Evolutionary conservation across 2,329 filamentous ascomycete genomes (phyloP), one percentile per base, ranked within the genome.

Genomic region (Colletotrichum trifolii): DNA sequence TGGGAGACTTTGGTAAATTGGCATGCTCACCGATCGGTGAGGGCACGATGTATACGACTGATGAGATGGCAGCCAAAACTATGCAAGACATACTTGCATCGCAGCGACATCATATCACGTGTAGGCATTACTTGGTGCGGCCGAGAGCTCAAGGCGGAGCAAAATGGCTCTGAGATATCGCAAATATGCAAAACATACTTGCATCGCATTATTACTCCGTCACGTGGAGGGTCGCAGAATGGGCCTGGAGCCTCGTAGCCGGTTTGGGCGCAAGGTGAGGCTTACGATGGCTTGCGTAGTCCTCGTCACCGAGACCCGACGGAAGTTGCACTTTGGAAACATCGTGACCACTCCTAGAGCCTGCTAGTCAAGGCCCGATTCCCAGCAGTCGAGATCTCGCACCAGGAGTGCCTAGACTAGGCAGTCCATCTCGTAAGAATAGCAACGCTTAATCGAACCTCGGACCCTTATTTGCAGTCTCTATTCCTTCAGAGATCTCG

Each of bases 161-260:
- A 42, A 38, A 53, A 62, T 46, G 15, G 35, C 46, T 56, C 47
- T 45, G 60, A 64, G 60, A 64, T 67, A 60, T 60, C 46, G 54
- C 50, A 64, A 64, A 55, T 67, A 67, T 67, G 65, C 65, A 67
- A 48, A 54, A 66, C 65, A 66, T 57, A 61, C 52, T 42, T 66
- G 62, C 65, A 66, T 58, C 39, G 65, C 62, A 66, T 54, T 15
- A 12, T 50, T 39, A 39, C 9, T 17, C 17, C 47, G 62, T 66
- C 62, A 67, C 65, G 65, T 66, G 62, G 33, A 57, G 55, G 25
- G 65, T 54, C 60, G 60, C 64, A 66, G 64, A 64, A 64, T 33
- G 42, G 60, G 64, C 60, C 64, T 53, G 15, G 54, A 42, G 17
- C 38, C 11, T 43, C 2, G 45, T 54, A 15, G 54, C 60, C 33